Base-by-base conservation (phyloP, 2,329 filamentous ascomycete genomes). In the Aaosphaeria pasadenensis region DNA sequence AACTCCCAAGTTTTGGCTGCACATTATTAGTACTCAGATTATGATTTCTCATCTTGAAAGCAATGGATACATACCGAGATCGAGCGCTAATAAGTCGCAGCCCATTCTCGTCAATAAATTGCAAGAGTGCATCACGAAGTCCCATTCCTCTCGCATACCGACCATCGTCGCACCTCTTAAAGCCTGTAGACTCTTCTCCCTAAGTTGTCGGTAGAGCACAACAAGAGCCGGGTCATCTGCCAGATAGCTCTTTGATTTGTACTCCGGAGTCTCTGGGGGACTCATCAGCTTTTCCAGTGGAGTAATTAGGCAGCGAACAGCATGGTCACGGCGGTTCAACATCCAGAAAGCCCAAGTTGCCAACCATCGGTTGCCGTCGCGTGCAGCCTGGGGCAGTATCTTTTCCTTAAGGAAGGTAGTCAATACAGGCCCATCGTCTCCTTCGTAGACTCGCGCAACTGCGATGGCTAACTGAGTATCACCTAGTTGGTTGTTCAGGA, bases 261-360 rank as follows among this genome's bases (percentile, higher is more conserved):
- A 77, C 54, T 86, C 86, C 0, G 87, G 84, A 1, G 83, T 83
- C 48, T 79, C 79, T 0, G 86, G 84, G 0, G 83, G 86, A 50
- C 86, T 82, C 6, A 94, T 73, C 1, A 96, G 78, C 0, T 82
- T 84, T 53, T 88, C 85, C 1, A 96, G 82, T 1, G 91, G 91
- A 1, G 87, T 89, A 57, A 95, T 87, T 4, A 99, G 76, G 5
- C 87, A 84, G 45, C 89, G 83, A 5, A 96, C 90, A 5, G 92
- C 88, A 77, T 91, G 88, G 56, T 95, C 88, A 51, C 86, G 83
- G 53, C 88, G 82, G 35, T 84, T 84, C 5, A 97, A 78, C 79
- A 96, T 89, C 87, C 90, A 95, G 65, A 96, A 96, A 2, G 89
- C 89, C 94, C 94, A 99, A 0, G 88, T 94, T 7, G 91, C 89